phyloP scores from a whole-genome alignment of 352 stramenopile genomes.

The Stephanocyclus meneghinianus region DNA sequence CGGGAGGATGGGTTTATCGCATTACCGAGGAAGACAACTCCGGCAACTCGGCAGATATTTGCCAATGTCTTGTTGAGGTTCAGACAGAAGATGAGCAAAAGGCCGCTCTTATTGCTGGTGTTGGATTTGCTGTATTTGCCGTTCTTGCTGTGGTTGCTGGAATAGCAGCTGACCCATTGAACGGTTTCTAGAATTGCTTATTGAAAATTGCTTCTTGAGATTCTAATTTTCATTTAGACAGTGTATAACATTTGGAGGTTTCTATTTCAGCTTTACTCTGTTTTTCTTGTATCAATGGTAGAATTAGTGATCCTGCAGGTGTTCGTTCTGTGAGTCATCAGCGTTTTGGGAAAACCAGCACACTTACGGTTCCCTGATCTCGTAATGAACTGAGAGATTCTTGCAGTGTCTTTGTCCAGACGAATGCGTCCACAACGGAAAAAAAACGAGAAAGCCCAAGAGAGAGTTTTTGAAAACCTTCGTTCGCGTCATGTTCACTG shows the following conservation, averaged over 20 bases:
- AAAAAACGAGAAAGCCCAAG: too few species aligned
- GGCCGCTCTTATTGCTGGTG: slow-evolving; percentile 69
- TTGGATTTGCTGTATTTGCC: slow-evolving; percentile 64
- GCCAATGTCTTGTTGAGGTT: slow-evolving; percentile 79
- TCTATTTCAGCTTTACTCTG: neutral
- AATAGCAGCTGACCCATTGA: slow-evolving; percentile 72
- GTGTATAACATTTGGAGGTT: neutral
- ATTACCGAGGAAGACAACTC: slow-evolving; percentile 72
- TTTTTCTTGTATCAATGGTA: neutral
- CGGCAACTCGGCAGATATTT: slow-evolving; percentile 75
- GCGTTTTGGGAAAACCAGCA: too few species aligned
- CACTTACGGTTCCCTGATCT: too few species aligned
- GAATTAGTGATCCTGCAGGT: neutral
- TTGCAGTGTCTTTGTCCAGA: too few species aligned
- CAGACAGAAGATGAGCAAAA: slow-evolving; percentile 79
- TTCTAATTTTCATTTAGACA: too few species aligned
- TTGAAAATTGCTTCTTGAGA: neutral
- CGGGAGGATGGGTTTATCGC: slow-evolving; percentile 81
- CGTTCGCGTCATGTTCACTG: too few species aligned
- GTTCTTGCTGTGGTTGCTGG: slow-evolving; percentile 69
- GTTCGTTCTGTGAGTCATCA: too few species aligned
- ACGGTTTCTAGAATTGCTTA: slow-evolving; percentile 49
- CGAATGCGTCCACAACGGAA: too few species aligned
- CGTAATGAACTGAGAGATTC: too few species aligned
- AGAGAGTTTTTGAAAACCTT: too few species aligned